A percentile compares a stretch with the other conserved stretches of the same genome.
Evolutionary conservation across 2,329 filamentous ascomycete species (phyloP).

Genomic region (Juglanconis juglandina): DNA sequence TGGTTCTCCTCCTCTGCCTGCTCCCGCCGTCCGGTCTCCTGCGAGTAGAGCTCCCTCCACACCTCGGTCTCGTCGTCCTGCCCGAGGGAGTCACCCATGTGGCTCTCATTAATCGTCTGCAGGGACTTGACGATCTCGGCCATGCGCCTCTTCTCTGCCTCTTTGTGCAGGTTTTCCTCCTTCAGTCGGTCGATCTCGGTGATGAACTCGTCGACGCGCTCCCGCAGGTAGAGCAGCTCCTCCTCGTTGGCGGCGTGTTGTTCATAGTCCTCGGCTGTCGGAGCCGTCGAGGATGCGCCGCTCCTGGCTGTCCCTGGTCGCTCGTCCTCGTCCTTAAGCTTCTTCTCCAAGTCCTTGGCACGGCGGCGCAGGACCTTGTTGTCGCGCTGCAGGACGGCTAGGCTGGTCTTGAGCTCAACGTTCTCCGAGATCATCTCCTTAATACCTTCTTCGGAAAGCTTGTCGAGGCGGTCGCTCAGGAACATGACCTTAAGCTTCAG

Average conservation of each 20-base stretch:
- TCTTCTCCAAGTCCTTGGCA: conserved; percentile 82
- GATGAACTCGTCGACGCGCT: conserved; percentile 80
- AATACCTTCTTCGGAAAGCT: conserved; percentile 90
- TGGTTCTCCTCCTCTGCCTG: conserved; percentile 88
- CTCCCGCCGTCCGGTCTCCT: conserved; percentile 84
- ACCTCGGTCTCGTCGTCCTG: conserved; percentile 40
- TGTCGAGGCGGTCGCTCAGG: conserved; percentile 86
- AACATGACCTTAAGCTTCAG: conserved; percentile 97
- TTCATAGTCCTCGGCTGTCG: conserved; percentile 53
- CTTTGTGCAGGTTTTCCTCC: conserved; percentile 72
- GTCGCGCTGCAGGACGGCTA: conserved; percentile 86
- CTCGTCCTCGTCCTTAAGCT: conserved; percentile 63
- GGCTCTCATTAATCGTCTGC: conserved; percentile 56
- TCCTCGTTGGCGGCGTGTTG: conserved; percentile 69
- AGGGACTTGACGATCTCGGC: conserved; percentile 69
- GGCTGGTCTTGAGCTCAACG: conserved; percentile 86
- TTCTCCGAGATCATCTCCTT: conserved; percentile 99
- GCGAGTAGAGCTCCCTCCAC: conserved; percentile 62
- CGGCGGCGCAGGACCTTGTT: conserved; percentile 78
- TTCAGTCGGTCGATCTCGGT: conserved; percentile 78
- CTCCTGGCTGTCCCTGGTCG: conserved; percentile 59
- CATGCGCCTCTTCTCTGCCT: conserved; percentile 82
- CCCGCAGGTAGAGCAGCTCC: conserved; percentile 79
- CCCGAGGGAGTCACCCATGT: conserved; percentile 24
- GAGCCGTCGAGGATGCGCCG: conserved; percentile 54